A percentile compares a stretch with the other conserved stretches of the same genome.
Evolutionary conservation across 352 stramenopile species (phyloP).

Genomic region (Pythium graminicola): DNA sequence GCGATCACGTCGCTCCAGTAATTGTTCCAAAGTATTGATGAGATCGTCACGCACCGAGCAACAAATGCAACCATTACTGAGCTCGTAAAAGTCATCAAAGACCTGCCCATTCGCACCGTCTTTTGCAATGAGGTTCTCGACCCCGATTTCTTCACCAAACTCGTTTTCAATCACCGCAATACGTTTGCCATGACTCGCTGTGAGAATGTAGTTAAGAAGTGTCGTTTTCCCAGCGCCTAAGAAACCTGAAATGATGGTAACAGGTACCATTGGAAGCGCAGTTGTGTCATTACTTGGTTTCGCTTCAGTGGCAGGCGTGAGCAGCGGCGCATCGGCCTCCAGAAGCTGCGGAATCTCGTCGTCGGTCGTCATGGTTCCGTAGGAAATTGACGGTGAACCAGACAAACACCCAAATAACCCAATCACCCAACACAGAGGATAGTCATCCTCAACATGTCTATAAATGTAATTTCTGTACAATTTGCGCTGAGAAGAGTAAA

Average conservation of each 20-base stretch:
- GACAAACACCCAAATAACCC: no score
- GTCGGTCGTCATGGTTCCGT: slow-evolving; percentile 12
- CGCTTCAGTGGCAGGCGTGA: background rate
- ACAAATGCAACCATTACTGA: slow-evolving; percentile 98
- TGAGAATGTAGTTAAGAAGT: slow-evolving; percentile 96
- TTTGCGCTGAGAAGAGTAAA: no score
- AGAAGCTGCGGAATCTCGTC: slow-evolving; percentile 19
- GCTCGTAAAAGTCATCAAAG: slow-evolving; percentile 90
- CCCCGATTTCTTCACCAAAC: slow-evolving; percentile 95
- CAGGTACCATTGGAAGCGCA: slow-evolving; percentile 45
- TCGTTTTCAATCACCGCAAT: slow-evolving; percentile 99
- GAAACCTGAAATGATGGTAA: slow-evolving; percentile 96
- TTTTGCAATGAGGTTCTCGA: slow-evolving; percentile 89
- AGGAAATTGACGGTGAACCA: no score
- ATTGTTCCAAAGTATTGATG: slow-evolving; percentile 69
- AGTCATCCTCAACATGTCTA: no score
- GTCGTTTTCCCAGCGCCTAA: slow-evolving; percentile 96
- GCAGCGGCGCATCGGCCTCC: background rate
- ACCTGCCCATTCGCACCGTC: slow-evolving; percentile 51
- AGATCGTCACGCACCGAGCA: slow-evolving; percentile 94
- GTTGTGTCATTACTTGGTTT: background rate
- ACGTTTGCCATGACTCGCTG: slow-evolving; percentile 86
- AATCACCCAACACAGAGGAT: slow-evolving; percentile 1
- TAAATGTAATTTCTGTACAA: no score
- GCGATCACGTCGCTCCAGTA: slow-evolving; percentile 73